Base-by-base conservation (phyloP, 2,329 filamentous ascomycete species). In the Penicillium freii region DNA sequence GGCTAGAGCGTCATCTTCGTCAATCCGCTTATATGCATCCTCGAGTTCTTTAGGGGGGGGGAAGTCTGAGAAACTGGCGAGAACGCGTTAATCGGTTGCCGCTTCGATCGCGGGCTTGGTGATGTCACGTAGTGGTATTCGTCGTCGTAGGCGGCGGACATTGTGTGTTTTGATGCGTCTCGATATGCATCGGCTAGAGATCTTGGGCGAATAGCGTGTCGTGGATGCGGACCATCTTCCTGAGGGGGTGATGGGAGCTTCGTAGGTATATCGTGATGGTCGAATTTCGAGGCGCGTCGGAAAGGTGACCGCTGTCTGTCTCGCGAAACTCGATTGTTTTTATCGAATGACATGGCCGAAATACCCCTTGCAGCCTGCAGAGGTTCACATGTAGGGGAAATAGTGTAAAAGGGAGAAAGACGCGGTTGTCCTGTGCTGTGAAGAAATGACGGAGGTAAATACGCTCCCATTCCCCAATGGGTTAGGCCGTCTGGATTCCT, bases 171-270 rank as follows among this genome's bases (percentile, higher is more conserved):
- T 62, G 70, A 73, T 46, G 71, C 66, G 27, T 69, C 69, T 54
- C 74, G 70, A 61, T 75, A 78, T 19, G 76, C 74, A 51, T 72
- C 72, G 50, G 72, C 72, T 51, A 78, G 59, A 9, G 74, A 76
- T 31, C 70, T 71, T 15, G 75, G 74, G 43, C 70, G 71, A 56
- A 75, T 71, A 38, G 65, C 71, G 43, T 68, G 66, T 50, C 71
- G 72, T 42, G 69, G 63, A 47, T 68, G 67, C 38, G 65, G 53
- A 34, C 60, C 68, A 64, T 71, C 39, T 9, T 68, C 54, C 65
- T 64, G 21, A 68, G 66, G 21, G 21, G 70, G 66, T 19, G 62
- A 71, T 9, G 68, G 64, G 43, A 67, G 69, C 45, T 66, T 66
- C 36, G 70, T 66, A 50, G 73, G 63, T 40, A 71, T 61, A 40